Percentiles rank a stretch among this genome's conserved stretches.
Evolutionary conservation across 352 stramenopile species (phyloP).

Genomic region (Phytophthora hibernalis): DNA sequence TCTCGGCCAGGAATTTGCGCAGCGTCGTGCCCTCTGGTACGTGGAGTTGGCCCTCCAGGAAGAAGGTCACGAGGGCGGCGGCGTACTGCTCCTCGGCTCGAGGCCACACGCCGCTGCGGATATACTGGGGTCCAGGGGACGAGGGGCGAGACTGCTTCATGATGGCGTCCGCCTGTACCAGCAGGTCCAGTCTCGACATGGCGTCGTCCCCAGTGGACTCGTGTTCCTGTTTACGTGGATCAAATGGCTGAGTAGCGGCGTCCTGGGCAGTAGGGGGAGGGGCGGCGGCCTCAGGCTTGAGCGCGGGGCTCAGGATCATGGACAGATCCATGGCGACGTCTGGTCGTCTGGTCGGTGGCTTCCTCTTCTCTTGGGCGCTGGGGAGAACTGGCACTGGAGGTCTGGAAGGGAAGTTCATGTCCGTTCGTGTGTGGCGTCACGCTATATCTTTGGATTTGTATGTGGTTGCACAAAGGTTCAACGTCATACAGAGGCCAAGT

Average conservation of each 20-base stretch:
- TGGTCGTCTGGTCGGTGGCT: background rate
- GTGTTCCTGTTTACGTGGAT: conserved; percentile 21
- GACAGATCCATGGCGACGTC: conserved; percentile 51
- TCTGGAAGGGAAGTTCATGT: conserved; percentile 28
- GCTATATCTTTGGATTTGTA: conserved; percentile 33
- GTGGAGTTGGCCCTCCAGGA: conserved; percentile 60
- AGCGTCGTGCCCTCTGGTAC: conserved; percentile 67
- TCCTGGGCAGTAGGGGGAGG: conserved; percentile 4
- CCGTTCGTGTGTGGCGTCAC: conserved; percentile 57
- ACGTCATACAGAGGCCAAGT: conserved; percentile 13
- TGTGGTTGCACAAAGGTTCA: conserved; percentile 36
- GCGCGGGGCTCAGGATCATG: conserved; percentile 55
- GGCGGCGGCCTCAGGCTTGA: conserved; percentile 36
- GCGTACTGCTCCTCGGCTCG: conserved; percentile 74
- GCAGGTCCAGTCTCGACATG: conserved; percentile 63
- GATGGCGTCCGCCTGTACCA: conserved; percentile 76
- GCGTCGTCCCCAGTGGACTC: conserved; percentile 28
- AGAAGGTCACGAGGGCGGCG: conserved; percentile 67
- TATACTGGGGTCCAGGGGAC: conserved; percentile 27
- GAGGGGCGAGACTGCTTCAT: conserved; percentile 45
- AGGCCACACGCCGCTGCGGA: conserved; percentile 71
- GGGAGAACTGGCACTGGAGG: conserved; percentile 49
- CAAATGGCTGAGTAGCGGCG: conserved; percentile 16
- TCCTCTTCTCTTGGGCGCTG: conserved; percentile 20
- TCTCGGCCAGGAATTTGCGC: conserved; percentile 73